phyloP scores from a whole-genome alignment of 257 asterid genomes.

The Capsicum baccatum region DNA sequence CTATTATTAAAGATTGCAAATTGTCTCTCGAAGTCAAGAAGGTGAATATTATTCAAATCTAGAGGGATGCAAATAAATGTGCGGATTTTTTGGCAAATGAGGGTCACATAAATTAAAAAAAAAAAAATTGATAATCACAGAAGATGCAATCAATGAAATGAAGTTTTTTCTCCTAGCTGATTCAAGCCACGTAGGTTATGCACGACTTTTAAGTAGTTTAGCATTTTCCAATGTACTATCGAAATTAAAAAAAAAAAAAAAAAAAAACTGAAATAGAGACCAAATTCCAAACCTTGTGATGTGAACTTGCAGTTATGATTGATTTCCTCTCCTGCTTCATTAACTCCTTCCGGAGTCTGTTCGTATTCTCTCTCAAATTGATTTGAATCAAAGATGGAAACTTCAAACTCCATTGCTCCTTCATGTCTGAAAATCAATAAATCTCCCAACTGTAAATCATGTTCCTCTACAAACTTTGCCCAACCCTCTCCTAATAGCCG shows the following conservation, averaged over 20 bases:
- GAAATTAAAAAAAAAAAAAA: neutral
- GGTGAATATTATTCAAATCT: neutral
- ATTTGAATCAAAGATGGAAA: conserved; percentile 23
- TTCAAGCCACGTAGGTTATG: neutral
- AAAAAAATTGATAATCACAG: too few relatives aligned
- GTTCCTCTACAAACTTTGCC: conserved; percentile 24
- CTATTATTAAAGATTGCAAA: neutral
- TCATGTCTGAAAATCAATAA: conserved; percentile 33
- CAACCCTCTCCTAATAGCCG: conserved; percentile 26
- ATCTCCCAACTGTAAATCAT: conserved; percentile 31
- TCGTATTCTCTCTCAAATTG: neutral
- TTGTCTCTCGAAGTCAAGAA: neutral
- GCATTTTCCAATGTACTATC: neutral
- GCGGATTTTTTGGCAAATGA: neutral
- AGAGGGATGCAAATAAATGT: neutral
- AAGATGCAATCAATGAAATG: too few relatives aligned
- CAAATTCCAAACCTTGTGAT: conserved; percentile 23
- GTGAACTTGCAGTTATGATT: neutral
- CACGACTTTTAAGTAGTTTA: neutral
- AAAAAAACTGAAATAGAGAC: neutral
- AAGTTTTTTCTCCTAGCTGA: neutral
- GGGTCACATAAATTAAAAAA: neutral
- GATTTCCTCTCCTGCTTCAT: neutral
- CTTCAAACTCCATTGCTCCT: conserved; percentile 35
- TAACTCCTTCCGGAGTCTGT: neutral